These are phyloP conservation scores for Eucalyptus victrix DNA, from an alignment of 345 rosid species.

Conservation along the genomic window DNA sequence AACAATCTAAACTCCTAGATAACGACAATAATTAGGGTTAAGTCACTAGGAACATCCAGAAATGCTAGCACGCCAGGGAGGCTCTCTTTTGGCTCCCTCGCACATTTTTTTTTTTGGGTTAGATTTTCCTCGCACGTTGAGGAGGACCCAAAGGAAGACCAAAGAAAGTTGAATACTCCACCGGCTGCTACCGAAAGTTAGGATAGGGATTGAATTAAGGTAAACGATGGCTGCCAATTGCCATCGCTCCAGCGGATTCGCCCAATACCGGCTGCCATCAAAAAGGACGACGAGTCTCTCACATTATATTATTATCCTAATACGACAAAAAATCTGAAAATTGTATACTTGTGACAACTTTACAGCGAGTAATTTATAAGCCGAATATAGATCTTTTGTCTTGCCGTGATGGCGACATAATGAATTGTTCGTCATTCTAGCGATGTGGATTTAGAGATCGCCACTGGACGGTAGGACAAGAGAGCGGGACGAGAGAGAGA, in stretches of 20 bases:
- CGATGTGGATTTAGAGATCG: not conserved
- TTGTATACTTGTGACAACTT: not conserved
- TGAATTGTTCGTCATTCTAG: not conserved
- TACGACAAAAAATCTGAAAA: too few species aligned
- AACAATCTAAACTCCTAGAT: not conserved
- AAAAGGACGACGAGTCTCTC: too few species aligned
- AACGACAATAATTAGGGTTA: not conserved
- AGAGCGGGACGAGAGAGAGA: not conserved
- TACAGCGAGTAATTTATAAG: fast-evolving
- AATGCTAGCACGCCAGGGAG: not conserved
- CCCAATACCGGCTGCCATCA: not conserved
- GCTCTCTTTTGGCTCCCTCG: not conserved
- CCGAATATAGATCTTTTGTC: not conserved
- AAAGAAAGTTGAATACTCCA: not conserved
- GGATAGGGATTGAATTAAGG: not conserved
- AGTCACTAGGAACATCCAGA: not conserved
- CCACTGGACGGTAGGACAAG: not conserved
- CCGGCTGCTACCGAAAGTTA: not conserved
- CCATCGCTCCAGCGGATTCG: not conserved
- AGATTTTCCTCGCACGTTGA: not conserved
- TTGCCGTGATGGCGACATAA: not conserved
- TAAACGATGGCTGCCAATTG: not conserved
- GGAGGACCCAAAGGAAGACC: not conserved
- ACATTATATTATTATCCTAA: too few species aligned
- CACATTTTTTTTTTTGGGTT: not conserved